Conservation (phyloP, 345 rosid species). For the Eucalyptus regnans region DNA sequence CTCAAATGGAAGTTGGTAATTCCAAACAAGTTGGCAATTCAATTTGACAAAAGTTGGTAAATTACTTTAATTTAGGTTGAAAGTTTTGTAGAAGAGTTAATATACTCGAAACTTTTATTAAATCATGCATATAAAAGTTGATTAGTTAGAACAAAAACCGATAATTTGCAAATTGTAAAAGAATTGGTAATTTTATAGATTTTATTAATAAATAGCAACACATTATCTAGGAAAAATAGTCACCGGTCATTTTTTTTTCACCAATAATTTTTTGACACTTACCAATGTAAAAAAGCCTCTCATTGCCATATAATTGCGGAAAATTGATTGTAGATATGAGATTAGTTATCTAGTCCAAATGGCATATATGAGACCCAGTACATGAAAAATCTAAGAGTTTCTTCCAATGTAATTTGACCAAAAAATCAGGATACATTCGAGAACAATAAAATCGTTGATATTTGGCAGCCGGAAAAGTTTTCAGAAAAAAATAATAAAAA, state of each 20-base stretch:
- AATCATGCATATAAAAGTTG: no score
- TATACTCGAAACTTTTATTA: neutral
- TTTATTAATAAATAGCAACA: neutral
- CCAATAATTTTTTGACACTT: neutral
- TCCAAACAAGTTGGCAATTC: conserved; percentile 64
- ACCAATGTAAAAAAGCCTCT: neutral
- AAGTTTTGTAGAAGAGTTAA: neutral
- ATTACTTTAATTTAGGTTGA: neutral
- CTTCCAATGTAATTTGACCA: no score
- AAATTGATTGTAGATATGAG: no score
- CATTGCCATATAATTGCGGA: neutral
- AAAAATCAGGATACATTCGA: no score
- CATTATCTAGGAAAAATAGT: neutral
- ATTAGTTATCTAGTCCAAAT: no score
- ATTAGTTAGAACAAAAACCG: neutral
- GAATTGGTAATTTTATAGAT: neutral
- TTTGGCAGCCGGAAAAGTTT: no score
- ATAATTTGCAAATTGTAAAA: neutral
- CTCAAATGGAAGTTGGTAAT: neutral
- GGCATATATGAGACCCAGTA: no score
- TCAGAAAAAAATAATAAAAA: no score
- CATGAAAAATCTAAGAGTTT: no score
- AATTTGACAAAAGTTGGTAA: neutral
- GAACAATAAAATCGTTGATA: no score
- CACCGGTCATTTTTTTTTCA: neutral